Evolutionary conservation across 306 rosid genomes (phyloP).

Genomic region (Cicer cuneatum): DNA sequence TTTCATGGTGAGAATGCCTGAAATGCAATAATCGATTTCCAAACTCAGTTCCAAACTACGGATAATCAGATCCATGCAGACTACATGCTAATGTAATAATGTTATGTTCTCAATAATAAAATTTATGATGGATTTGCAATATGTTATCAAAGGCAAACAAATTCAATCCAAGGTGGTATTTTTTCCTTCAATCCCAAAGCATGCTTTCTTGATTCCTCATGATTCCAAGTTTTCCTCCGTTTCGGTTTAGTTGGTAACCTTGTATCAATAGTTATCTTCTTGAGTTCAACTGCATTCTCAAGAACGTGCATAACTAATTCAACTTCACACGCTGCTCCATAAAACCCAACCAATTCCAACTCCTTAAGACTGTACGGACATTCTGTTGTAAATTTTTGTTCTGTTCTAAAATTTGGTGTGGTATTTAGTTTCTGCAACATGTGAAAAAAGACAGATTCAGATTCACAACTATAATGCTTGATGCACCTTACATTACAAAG

Average conservation of each 20-base stretch:
- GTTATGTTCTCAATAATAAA: not conserved
- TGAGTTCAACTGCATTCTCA: constrained; percentile 40
- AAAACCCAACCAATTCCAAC: constrained; percentile 49
- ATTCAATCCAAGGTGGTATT: constrained; percentile 39
- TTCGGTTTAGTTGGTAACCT: constrained; percentile 40
- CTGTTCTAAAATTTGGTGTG: constrained; percentile 19
- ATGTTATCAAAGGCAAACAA: constrained; percentile 28
- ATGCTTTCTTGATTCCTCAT: constrained; percentile 33
- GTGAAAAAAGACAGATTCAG: constrained; percentile 3
- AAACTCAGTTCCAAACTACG: too few species aligned
- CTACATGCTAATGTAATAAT: too few species aligned
- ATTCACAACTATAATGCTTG: not conserved
- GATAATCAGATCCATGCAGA: too few species aligned
- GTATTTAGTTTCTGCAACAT: constrained; percentile 46
- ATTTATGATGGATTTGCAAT: not conserved
- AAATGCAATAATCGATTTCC: too few species aligned
- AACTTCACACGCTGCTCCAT: constrained; percentile 48
- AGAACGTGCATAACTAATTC: constrained; percentile 37
- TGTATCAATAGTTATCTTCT: constrained; percentile 50
- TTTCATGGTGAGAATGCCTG: too few species aligned
- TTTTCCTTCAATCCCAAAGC: constrained; percentile 32
- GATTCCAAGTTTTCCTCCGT: constrained; percentile 39
- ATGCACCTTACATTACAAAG: not conserved
- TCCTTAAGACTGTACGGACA: constrained; percentile 36
- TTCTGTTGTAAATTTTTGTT: constrained; percentile 4